Base-by-base conservation (phyloP, 1,139 yeast species). In the Diutina catenulata region DNA sequence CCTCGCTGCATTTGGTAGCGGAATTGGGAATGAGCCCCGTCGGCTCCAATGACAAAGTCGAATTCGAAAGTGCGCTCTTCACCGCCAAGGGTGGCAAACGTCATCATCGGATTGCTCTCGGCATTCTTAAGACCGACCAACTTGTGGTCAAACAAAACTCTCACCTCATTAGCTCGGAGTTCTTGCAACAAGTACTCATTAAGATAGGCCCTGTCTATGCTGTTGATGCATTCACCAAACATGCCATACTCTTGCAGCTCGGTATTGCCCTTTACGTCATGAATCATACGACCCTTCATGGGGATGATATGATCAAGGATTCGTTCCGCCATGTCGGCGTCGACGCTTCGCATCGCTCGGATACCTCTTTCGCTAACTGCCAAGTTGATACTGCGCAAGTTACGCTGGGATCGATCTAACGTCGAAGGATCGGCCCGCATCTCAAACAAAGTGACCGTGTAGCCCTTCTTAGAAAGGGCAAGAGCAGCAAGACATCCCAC, bases 201-300 rank as follows among this genome's bases (percentile, higher is more conserved):
- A 48, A 88, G 64, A 45, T 69, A 68, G 0, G 78, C 69, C 39
- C 96, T 65, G 52, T 86, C 94, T 41, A 88, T 84, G 1, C 95
- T 82, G 55, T 86, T 83, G 55, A 87, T 88, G 38, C 76, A 62
- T 53, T 84, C 94, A 10, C 94, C 94, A 50, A 76, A 71, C n/a
- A 83, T 60, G 3, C 95, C 95, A 52, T 88, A 88, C 32, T 64
- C 49, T 50, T 86, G 95, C 23, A 83, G 67, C 43, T 70, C 76
- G 25, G 60, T 58, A n/a, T 50, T 49, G 0, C 94, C 95, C 9
- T 65, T 50, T 16, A 57, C 40, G 47, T 79, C 80, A 53, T 88
- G 96, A 41, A 88, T 77, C 96, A 87, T 87, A 35, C 96, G 64
- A 1, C 95, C 96, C 37, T 71, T 60, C 88, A 88, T 82, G 3